A percentile compares a stretch with the other conserved stretches of the same genome.
phyloP scores from a whole-genome alignment of 805 yeast species.

The Tetrapisispora taiwanensis region DNA sequence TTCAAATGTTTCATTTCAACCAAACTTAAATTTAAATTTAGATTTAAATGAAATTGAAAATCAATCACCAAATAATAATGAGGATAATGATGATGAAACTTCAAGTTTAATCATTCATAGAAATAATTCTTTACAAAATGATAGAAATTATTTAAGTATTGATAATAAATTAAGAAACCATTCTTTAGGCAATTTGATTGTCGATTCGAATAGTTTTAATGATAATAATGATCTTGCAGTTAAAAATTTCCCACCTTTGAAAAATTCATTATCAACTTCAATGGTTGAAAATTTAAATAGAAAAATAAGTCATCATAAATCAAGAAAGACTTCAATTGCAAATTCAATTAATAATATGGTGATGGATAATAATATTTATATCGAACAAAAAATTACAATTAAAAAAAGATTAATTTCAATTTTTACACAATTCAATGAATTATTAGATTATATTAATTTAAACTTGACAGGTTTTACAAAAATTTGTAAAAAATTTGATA shows the following conservation, averaged over 20 bases:
- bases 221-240: not conserved
- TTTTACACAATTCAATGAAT: conserved; percentile 70
- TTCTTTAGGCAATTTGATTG: not conserved
- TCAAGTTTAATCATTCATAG: conserved; percentile 1
- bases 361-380: conserved; percentile 4
- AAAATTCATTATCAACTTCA: conserved; percentile 1
- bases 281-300: not conserved
- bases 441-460: conserved; percentile 72
- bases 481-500: conserved; percentile 86
- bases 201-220: not conserved
- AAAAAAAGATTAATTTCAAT: conserved; percentile 55
- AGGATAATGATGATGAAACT: not conserved
- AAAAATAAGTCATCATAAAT: not conserved
- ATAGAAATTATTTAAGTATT: not conserved
- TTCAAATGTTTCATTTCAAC: not conserved
- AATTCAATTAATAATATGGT: conserved; percentile 1
- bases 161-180: not conserved
- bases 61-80: not conserved
- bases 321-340: conserved; percentile 1
- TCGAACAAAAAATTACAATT: conserved; percentile 19
- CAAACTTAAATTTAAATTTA: not conserved
- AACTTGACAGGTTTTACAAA: conserved; percentile 85
- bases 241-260: conserved; percentile 1
- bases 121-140: conserved; percentile 2
- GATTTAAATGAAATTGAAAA: not conserved